Percentiles rank a stretch among this genome's conserved stretches.
Evolutionary conservation across 1,139 yeast species (phyloP).

Genomic region (Torulaspora globosa): DNA sequence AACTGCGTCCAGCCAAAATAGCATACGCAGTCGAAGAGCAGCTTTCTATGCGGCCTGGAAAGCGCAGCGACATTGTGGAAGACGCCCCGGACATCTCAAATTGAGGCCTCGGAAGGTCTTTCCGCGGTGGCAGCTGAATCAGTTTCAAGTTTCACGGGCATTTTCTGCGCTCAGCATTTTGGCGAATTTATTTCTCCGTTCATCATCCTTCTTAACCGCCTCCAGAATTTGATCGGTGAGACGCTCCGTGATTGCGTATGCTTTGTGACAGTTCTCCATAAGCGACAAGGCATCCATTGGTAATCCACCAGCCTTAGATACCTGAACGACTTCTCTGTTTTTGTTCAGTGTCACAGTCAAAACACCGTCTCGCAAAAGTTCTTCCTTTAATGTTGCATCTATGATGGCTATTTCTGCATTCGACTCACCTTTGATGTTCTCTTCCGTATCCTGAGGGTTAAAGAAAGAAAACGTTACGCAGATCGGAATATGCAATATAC

Average conservation of each 20-base stretch:
- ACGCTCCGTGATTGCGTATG: slow-evolving; percentile 58
- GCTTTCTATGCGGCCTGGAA: not conserved
- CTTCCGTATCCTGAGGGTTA: slow-evolving; percentile 60
- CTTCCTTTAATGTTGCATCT: slow-evolving; percentile 79
- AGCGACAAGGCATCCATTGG: slow-evolving; percentile 72
- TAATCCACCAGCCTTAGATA: slow-evolving; percentile 86
- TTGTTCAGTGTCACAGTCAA: slow-evolving; percentile 83
- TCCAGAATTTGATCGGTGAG: slow-evolving; percentile 62
- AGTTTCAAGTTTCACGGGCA: slow-evolving; percentile 23
- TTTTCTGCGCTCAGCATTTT: slow-evolving; percentile 35
- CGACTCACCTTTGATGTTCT: slow-evolving; percentile 62
- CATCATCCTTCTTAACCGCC: slow-evolving; percentile 54
- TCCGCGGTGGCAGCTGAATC: not conserved
- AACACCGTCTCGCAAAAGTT: slow-evolving; percentile 68
- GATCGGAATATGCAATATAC: slow-evolving; percentile 83
- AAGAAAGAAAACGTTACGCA: slow-evolving; percentile 88
- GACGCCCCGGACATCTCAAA: not conserved
- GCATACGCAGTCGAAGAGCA: not conserved
- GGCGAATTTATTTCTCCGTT: slow-evolving; percentile 35
- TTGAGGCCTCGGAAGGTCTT: not conserved
- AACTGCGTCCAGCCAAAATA: not conserved
- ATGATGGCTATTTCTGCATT: slow-evolving; percentile 60
- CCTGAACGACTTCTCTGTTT: slow-evolving; percentile 85
- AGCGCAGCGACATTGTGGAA: not conserved
- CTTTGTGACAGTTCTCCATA: slow-evolving; percentile 64